Base-by-base conservation (phyloP, 2,329 filamentous ascomycete genomes). In the Lomentospora prolificans region DNA sequence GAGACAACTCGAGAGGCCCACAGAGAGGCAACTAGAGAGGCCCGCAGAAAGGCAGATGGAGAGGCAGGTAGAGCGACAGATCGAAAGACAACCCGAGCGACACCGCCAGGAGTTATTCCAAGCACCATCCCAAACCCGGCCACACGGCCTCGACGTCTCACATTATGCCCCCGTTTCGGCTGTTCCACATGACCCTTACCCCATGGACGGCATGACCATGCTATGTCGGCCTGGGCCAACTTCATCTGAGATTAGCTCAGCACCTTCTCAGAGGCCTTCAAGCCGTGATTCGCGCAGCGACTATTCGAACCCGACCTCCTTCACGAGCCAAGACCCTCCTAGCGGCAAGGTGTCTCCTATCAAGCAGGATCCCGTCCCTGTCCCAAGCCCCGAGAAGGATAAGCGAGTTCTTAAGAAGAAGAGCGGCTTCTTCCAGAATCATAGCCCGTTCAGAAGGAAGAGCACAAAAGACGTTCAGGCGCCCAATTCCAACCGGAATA, bases 131-230 rank as follows among this genome's bases (percentile, higher is more conserved):
- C 44, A 50, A 46, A 57, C 46, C 31, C 55, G 51, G 27, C 39
- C 41, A 8, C 53, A 55, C 17, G 53, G 41, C 10, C 39, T 55
- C 17, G 80, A 83, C 57, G 61, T 68, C 39, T 75, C 72, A 56
- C 84, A 90, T 60, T 67, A 71, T 51, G 79, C 78, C 3, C 78
- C 84, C 24, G 81, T 89, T 58, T 77, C 84, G 3, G 72, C 82
- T 12, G 81, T 95, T 2, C 90, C 92, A 12, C 90, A 96, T 64
- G 95, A 97, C 63, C 90, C 94, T 8, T 96, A 96, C 67, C 91
- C 92, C 0, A 82, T 87, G 69, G 92, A 97, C 66, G 92, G 91
- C 3, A 97, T 97, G 90, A 96, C 92, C 0, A 95, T 97, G 82
- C 86, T 96, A 60, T 97, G 92, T 70, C 84, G 90, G 58, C 85